A percentile compares a stretch with the other conserved stretches of the same genome.
These are phyloP conservation scores for Clarireedia paspali DNA, from an alignment of 2,329 filamentous ascomycete genomes.

Conservation along the genomic window DNA sequence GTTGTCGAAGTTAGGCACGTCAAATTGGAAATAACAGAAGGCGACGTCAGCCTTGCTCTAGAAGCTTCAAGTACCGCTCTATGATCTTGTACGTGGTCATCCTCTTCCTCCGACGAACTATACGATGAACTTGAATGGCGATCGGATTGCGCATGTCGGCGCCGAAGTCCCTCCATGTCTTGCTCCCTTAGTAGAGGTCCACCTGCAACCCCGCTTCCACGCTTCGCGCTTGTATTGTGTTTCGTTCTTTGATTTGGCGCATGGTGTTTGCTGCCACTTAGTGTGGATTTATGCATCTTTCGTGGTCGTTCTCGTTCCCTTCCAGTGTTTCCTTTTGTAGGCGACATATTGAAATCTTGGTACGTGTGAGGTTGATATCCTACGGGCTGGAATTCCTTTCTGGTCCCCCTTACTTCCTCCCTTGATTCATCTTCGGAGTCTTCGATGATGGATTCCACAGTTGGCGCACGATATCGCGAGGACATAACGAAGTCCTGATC, in stretches of 20 bases:
- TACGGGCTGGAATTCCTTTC: conserved; percentile 11
- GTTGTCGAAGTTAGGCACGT: conserved; percentile 27
- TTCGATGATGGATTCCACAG: conserved; percentile 25
- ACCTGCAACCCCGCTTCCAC: conserved; percentile 8
- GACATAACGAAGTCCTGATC: conserved; percentile 18
- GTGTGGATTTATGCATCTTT: conserved; percentile 16
- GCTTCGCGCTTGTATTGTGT: conserved; percentile 12
- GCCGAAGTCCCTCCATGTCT: conserved; percentile 14
- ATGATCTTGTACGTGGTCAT: conserved; percentile 19
- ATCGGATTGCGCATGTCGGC: conserved; percentile 14
- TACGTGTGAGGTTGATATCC: conserved; percentile 7
- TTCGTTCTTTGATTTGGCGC: conserved; percentile 18
- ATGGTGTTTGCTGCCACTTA: conserved; percentile 13
- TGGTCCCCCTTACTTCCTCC: conserved; percentile 14
- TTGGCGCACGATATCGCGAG: conserved; percentile 21
- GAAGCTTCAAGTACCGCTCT: conserved; percentile 19
- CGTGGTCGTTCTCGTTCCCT: conserved; percentile 21
- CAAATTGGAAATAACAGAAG: conserved; percentile 28
- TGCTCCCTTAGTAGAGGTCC: conserved; percentile 10
- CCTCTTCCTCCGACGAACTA: conserved; percentile 20
- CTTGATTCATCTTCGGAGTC: conserved; percentile 24
- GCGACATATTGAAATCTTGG: conserved; percentile 16
- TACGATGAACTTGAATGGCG: conserved; percentile 16
- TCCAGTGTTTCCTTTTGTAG: conserved; percentile 16
- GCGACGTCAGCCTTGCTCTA: conserved; percentile 25